Conservation (phyloP, 2,329 filamentous ascomycete species). For the Capronia coronata region DNA sequence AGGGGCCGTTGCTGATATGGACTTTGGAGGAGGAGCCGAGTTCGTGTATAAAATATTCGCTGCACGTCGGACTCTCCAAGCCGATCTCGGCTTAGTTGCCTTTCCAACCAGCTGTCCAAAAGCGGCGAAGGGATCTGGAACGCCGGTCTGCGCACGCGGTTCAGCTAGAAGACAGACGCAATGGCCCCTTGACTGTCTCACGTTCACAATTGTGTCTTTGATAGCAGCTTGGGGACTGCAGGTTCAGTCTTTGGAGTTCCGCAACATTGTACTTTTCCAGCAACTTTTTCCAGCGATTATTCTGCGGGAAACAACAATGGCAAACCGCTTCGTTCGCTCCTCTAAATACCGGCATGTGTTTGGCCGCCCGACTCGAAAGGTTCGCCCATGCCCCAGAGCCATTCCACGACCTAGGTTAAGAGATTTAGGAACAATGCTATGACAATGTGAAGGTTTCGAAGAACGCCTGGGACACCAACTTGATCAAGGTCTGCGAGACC, state of each 20-base stretch:
- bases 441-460: constrained; percentile 95
- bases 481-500: constrained; percentile 70
- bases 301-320: constrained; percentile 43
- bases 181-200: constrained; percentile 16
- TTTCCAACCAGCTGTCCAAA: neutral
- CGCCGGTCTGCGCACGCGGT: neutral
- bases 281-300: neutral
- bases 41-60: no score
- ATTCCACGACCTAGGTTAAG: constrained; percentile 14
- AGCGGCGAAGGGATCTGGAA: neutral
- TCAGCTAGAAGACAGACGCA: neutral
- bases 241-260: constrained; percentile 2
- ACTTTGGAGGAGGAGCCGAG: no score
- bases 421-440: constrained; percentile 77
- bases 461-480: constrained; percentile 99
- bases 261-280: no score
- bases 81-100: neutral
- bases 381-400: constrained; percentile 31
- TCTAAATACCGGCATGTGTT: constrained; percentile 89
- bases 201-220: constrained; percentile 1
- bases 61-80: no score
- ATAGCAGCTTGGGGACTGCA: constrained; percentile 1
- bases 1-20: no score
- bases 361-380: constrained; percentile 86
- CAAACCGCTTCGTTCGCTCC: constrained; percentile 65